These are phyloP conservation scores for Sambucus nigra DNA, from an alignment of 129 eudicot species.

Conservation along the genomic window DNA sequence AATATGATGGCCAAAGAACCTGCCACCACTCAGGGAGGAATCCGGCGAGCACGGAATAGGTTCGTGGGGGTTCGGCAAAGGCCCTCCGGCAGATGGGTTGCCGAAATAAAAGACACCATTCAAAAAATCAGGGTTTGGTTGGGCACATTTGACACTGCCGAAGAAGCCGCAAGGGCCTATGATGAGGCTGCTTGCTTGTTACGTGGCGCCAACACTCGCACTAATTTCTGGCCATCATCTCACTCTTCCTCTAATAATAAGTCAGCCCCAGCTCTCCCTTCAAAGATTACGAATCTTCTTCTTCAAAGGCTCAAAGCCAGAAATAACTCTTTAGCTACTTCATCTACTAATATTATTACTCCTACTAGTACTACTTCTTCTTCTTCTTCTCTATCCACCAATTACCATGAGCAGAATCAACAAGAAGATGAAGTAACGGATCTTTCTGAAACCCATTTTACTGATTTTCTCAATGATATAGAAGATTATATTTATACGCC, in stretches of 20 bases:
- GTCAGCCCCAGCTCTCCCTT: constrained; percentile 66
- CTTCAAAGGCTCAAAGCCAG: constrained; percentile 65
- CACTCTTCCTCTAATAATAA: constrained; percentile 37
- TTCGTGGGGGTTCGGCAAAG: constrained; percentile 82
- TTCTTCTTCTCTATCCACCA: constrained; percentile 13
- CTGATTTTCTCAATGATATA: constrained; percentile 64
- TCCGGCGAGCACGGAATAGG: constrained; percentile 46
- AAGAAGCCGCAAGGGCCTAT: constrained; percentile 84
- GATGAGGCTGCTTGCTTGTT: constrained; percentile 85
- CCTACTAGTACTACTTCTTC: constrained; percentile 17
- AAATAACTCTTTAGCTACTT: constrained; percentile 44
- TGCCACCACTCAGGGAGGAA: constrained; percentile 43
- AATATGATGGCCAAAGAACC: constrained; percentile 42
- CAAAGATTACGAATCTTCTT: constrained; percentile 65
- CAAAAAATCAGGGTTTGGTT: constrained; percentile 82
- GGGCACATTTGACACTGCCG: constrained; percentile 81
- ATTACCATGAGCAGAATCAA: constrained; percentile 21
- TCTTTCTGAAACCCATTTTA: constrained; percentile 40
- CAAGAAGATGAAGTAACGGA: constrained; percentile 36
- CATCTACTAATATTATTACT: constrained; percentile 19
- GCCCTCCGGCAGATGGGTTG: constrained; percentile 87
- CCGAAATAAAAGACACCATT: constrained; percentile 80
- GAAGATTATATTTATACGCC: constrained; percentile 43
- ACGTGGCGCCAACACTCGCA: constrained; percentile 77
- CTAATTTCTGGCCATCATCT: constrained; percentile 69